phyloP scores from a whole-genome alignment of 1,284 basidiomycete species.

The Ceratobasidium sp. region DNA sequence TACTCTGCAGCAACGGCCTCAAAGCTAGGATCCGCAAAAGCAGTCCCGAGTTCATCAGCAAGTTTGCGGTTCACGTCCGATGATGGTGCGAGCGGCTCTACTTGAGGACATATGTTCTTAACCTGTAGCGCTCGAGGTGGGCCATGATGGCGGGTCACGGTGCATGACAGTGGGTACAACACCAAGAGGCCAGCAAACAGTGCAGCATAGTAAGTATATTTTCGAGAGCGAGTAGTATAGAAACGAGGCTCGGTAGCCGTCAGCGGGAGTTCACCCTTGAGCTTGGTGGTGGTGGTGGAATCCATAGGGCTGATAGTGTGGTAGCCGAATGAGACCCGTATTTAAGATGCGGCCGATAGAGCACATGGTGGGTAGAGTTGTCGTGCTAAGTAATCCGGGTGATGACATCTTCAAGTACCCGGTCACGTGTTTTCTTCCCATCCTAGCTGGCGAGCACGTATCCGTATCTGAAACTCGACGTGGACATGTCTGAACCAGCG shows the following conservation, averaged over 20 bases:
- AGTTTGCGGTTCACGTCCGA: constrained; percentile 34
- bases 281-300: constrained; percentile 7
- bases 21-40: constrained; percentile 41
- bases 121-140: neutral
- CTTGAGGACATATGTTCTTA: constrained; percentile 27
- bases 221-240: constrained; percentile 1
- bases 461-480: constrained; percentile 25
- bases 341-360: neutral
- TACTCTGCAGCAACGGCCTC: constrained; percentile 42
- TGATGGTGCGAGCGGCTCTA: constrained; percentile 17
- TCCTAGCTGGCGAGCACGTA: neutral
- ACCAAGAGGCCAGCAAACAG: constrained; percentile 34
- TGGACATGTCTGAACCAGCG: constrained; percentile 40
- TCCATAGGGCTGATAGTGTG: constrained; percentile 1
- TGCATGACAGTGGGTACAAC: constrained; percentile 30
- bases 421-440: neutral
- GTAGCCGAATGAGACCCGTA: neutral
- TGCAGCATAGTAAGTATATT: neutral
- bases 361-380: constrained; percentile 27
- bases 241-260: too few relatives aligned
- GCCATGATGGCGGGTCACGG: constrained; percentile 18
- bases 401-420: neutral
- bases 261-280: constrained; percentile 14
- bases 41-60: constrained; percentile 19
- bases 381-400: neutral